phyloP scores from a whole-genome alignment of 2,329 filamentous ascomycete genomes.

The Aspergillus melleus region DNA sequence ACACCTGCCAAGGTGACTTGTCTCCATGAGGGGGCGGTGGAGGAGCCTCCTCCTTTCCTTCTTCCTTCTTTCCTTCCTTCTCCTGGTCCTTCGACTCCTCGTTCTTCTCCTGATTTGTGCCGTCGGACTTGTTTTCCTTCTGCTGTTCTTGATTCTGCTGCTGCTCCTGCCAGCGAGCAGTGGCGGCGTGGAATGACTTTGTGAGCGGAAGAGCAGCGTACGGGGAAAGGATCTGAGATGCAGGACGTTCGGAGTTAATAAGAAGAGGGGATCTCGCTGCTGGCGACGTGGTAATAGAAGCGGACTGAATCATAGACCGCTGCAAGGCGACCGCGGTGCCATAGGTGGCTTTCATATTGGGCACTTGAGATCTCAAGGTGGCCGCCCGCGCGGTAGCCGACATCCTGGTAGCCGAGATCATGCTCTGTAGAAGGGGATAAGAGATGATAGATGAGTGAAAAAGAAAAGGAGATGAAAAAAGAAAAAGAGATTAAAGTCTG shows the following conservation, averaged over 20 bases:
- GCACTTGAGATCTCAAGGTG: slow-evolving; percentile 36
- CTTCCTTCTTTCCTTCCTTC: slow-evolving; percentile 48
- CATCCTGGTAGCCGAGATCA: slow-evolving; percentile 42
- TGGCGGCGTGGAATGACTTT: slow-evolving; percentile 39
- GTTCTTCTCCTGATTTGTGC: slow-evolving; percentile 24
- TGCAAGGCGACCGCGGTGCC: slow-evolving; percentile 30
- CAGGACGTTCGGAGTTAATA: slow-evolving; percentile 32
- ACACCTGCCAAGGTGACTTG: slow-evolving; percentile 98
- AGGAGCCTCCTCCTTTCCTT: slow-evolving; percentile 62
- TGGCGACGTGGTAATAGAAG: slow-evolving; percentile 36
- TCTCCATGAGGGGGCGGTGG: slow-evolving; percentile 94
- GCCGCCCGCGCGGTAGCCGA: slow-evolving; percentile 39
- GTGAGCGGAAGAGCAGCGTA: slow-evolving; percentile 37
- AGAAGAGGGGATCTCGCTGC: slow-evolving; percentile 34
- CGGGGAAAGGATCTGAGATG: slow-evolving; percentile 34
- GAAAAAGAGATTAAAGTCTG: slow-evolving; percentile 4
- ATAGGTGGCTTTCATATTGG: slow-evolving; percentile 32
- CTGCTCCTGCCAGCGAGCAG: slow-evolving; percentile 35
- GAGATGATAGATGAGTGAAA: background rate
- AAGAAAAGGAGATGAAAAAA: background rate
- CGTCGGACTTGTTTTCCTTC: slow-evolving; percentile 42
- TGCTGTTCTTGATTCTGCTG: slow-evolving; percentile 39
- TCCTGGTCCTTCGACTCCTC: slow-evolving; percentile 40
- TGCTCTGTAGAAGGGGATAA: slow-evolving; percentile 27
- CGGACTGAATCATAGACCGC: slow-evolving; percentile 35